phyloP scores from a whole-genome alignment of 805 yeast species.

The Saturnispora hagleri region DNA sequence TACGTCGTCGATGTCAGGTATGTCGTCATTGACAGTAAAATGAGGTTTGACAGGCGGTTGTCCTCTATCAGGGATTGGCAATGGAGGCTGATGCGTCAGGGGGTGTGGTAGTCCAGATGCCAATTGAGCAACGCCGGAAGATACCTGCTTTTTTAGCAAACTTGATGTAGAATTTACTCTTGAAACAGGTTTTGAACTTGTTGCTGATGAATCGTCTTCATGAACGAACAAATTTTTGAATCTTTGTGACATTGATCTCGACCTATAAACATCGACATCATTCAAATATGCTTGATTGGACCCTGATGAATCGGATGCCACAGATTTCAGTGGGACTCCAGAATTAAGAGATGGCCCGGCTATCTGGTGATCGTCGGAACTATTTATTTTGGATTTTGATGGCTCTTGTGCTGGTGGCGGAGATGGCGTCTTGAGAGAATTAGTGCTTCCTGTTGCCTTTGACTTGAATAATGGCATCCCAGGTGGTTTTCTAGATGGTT shows the following conservation, averaged over 20 bases:
- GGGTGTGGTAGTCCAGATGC: background rate
- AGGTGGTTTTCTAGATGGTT: background rate
- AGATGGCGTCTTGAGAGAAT: background rate
- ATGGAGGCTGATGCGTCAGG: background rate
- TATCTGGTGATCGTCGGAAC: background rate
- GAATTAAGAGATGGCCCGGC: background rate
- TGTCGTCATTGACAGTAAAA: background rate
- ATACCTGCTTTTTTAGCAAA: background rate
- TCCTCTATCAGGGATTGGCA: slow-evolving; percentile 15
- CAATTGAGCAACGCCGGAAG: background rate
- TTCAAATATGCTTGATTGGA: background rate
- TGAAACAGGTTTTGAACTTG: background rate
- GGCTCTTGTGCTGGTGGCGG: background rate
- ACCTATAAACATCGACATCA: slow-evolving; percentile 11
- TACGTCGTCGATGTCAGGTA: slow-evolving; percentile 1
- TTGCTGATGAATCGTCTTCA: slow-evolving; percentile 2
- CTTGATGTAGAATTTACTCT: background rate
- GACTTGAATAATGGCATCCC: slow-evolving; percentile 7
- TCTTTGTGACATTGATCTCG: slow-evolving; percentile 25
- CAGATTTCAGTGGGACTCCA: background rate
- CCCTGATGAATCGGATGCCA: background rate
- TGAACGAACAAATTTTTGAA: slow-evolving; percentile 23
- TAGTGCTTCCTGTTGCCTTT: background rate
- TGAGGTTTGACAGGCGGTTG: background rate
- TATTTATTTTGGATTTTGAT: background rate